Evolutionary conservation across 2,329 filamentous ascomycete species (phyloP), one percentile per base, ranked within the genome.

Genomic region (Akanthomyces dipterigenus): DNA sequence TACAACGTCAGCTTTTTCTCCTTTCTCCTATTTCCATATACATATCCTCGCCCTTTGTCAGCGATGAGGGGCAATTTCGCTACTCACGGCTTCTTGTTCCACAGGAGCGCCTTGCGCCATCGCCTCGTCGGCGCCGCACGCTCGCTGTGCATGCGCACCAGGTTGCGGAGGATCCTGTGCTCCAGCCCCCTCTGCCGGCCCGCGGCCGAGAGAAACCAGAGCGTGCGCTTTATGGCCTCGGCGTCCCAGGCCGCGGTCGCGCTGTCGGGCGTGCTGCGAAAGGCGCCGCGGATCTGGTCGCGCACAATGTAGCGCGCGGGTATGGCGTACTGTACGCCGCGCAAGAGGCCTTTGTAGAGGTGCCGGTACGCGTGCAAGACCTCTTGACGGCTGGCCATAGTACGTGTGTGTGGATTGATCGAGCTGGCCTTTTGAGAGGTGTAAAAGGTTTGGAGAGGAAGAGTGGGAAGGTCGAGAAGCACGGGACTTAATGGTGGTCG

Each of bases 161-260:
- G 71, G 65, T 88, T 92, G 74, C 86, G 89, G 61, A 93, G 69
- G 9, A 95, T 82, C 61, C 75, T 81, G 71, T 93, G 88, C 77
- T 93, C 90, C 36, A 91, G 66, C 0, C 89, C 90, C 60, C 74
- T 82, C 67, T 84, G 79, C 64, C 74, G 77, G 1, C 83, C 81
- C 4, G 90, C 90, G 45, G 84, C 82, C 36, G 84, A 75, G 1
- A 93, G 75, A 69, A 95, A 93, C 70, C 85, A 84, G 5, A 90
- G 68, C 0, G 90, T 95, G 63, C 86, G 84, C 64, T 80, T 75
- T 56, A 90, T 78, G 55, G 78, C 80, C 51, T 77, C 73, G 7
- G 73, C 63, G 58, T 89, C 77, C 65, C 51, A 61, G 24, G 12
- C 65, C 6, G 18, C n/a, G 20, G 16, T 9, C 22, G 40, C 28